phyloP scores from a whole-genome alignment of 768 basidiomycete species.

The Podaxis sp. region DNA sequence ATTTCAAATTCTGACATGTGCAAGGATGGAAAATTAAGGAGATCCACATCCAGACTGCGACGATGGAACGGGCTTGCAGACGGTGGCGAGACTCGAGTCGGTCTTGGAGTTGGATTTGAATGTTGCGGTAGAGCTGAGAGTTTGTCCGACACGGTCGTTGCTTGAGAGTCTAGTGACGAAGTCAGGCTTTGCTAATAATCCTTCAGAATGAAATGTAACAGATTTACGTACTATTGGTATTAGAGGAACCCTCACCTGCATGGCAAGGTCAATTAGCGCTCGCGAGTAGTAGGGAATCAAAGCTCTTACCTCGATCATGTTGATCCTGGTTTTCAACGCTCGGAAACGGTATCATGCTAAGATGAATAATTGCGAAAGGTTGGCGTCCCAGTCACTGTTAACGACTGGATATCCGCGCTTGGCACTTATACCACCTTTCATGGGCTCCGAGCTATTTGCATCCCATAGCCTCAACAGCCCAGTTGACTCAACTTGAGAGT shows the following conservation, averaged over 20 bases:
- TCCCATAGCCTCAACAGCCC: neutral
- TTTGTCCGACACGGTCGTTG: neutral
- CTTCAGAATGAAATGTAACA: neutral
- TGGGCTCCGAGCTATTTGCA: neutral
- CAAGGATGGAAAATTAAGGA: slow-evolving; percentile 10
- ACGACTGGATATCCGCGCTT: neutral
- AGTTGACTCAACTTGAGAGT: neutral
- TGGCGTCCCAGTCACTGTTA: neutral
- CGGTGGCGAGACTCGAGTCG: neutral
- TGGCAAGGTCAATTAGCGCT: neutral
- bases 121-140: neutral
- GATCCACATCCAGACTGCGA: neutral
- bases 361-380: neutral
- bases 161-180: neutral
- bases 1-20: slow-evolving; percentile 7
- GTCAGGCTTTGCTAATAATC: neutral
- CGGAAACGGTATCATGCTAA: neutral
- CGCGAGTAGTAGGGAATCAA: too few relatives aligned
- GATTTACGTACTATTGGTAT: neutral
- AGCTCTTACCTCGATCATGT: neutral
- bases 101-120: neutral
- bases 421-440: neutral
- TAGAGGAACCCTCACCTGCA: neutral
- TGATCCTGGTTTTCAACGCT: neutral
- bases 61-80: neutral